These are phyloP conservation scores for Pseudozyma sp. DNA, from an alignment of 1,284 basidiomycete species.

Conservation along the genomic window DNA sequence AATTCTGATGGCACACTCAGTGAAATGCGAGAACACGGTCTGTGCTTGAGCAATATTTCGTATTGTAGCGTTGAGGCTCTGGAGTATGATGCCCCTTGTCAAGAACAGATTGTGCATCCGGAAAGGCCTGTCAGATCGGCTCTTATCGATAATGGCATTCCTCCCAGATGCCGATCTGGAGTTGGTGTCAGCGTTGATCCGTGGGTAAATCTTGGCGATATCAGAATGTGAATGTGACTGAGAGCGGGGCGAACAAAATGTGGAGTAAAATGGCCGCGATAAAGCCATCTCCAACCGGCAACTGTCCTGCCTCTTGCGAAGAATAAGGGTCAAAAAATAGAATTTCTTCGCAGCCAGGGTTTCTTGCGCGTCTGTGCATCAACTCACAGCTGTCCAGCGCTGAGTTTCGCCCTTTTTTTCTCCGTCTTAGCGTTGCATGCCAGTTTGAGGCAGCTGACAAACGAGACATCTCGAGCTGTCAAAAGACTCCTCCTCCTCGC, in stretches of 20 bases:
- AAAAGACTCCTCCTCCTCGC: not conserved
- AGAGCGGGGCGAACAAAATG: conserved; percentile 1
- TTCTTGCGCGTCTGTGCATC: not conserved
- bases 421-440: not conserved
- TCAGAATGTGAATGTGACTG: not conserved
- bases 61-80: too few relatives aligned
- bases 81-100: too few relatives aligned
- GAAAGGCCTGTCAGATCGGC: too few relatives aligned
- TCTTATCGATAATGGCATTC: too few relatives aligned
- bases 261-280: conserved; percentile 2
- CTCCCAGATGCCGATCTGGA: too few relatives aligned
- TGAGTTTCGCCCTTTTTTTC: not conserved
- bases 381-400: not conserved
- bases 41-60: too few relatives aligned
- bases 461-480: not conserved
- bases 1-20: too few relatives aligned
- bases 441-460: conserved; percentile 11
- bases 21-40: too few relatives aligned
- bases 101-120: too few relatives aligned
- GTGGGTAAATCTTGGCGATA: not conserved
- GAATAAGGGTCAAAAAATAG: conserved; percentile 1
- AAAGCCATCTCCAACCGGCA: conserved; percentile 1
- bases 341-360: conserved; percentile 12
- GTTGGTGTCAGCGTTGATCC: not conserved
- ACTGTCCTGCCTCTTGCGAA: not conserved